Base-by-base conservation (phyloP, 768 basidiomycete genomes). In the Pleurotus platypus region DNA sequence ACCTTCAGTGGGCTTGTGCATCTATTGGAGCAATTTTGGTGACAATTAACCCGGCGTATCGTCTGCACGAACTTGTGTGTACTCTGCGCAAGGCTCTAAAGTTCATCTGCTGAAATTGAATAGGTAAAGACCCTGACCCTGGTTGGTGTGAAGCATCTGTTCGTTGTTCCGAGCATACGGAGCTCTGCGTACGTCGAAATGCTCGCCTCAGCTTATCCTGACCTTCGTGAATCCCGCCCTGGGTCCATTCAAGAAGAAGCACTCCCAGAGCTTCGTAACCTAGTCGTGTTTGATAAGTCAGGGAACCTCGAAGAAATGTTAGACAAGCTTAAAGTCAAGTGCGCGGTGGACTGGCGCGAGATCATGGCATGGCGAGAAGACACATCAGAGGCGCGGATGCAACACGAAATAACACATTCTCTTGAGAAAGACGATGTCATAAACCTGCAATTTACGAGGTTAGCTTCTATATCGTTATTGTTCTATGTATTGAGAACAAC, bases 371-470 rank as follows among this genome's bases (percentile, higher is more conserved):
- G 90, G 89, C 69, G 78, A 56, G 82, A 86, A 63, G 79, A 79
- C 57, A 66, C 70, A 0, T 61, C 55, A 37, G 83, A 86, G 64
- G 67, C 63, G 22, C 64, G 66, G 37, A 55, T 74, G 16, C 78
- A 86, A 49, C 71, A 72, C 51, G 72, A 78, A n/a, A 70, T 79
- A 2, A 63, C 65, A 38, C 58, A 60, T 16, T 73, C 73, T 2
- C 63, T 86, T 55, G 53, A 76, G 5, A 79, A 82, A 42, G 83
- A 90, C 57, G 91, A 93, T 26, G 76, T 92, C 4, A 84, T 92
- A 48, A 94, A 91, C 64, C 63, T 94, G 57, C 91, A 94, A 64
- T 94, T 92, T 64, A 93, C 91, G 30, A 92, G 90, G 89, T 89
- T 59, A 9, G 69, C 53, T 27, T 26, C 26, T 26, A 9, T 35